These are phyloP conservation scores for Grammothele lineata DNA, from an alignment of 768 basidiomycete genomes.

Conservation along the genomic window DNA sequence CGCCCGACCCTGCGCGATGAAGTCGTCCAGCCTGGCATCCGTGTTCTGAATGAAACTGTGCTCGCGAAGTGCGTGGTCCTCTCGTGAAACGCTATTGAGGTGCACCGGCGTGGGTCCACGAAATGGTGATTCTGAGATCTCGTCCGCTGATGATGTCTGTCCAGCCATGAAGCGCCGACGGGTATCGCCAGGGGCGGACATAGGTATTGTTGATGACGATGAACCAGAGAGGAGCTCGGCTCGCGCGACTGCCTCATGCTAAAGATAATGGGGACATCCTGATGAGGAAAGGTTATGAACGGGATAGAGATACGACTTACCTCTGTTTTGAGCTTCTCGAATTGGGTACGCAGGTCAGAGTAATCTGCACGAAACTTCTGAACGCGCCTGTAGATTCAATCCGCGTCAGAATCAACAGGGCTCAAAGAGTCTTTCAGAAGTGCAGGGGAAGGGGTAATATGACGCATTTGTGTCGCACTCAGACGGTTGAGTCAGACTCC, in stretches of 20 bases:
- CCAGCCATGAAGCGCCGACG: constrained; percentile 56
- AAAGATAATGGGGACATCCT: too few relatives aligned
- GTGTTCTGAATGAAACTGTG: constrained; percentile 86
- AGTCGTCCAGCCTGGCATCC: constrained; percentile 80
- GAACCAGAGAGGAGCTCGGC: constrained; percentile 57
- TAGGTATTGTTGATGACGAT: constrained; percentile 33
- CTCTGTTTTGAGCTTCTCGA: constrained; percentile 72
- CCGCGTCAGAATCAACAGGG: neutral
- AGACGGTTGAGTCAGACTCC: neutral
- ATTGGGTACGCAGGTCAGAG: constrained; percentile 72
- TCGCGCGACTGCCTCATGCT: constrained; percentile 61
- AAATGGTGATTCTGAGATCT: constrained; percentile 84
- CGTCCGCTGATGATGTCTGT: constrained; percentile 27
- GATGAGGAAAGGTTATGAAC: neutral
- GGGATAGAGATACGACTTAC: constrained; percentile 32
- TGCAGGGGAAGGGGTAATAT: too few relatives aligned
- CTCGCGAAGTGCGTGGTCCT: constrained; percentile 80
- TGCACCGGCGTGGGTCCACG: constrained; percentile 51
- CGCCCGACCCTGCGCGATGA: constrained; percentile 87
- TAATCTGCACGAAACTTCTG: constrained; percentile 91
- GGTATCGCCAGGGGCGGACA: constrained; percentile 47
- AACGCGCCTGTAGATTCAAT: constrained; percentile 60
- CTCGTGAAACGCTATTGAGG: constrained; percentile 50
- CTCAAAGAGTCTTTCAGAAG: too few relatives aligned
- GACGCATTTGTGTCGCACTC: too few relatives aligned